Conservation (phyloP, 2,329 filamentous ascomycete species). For the Fusarium haematococcum region DNA sequence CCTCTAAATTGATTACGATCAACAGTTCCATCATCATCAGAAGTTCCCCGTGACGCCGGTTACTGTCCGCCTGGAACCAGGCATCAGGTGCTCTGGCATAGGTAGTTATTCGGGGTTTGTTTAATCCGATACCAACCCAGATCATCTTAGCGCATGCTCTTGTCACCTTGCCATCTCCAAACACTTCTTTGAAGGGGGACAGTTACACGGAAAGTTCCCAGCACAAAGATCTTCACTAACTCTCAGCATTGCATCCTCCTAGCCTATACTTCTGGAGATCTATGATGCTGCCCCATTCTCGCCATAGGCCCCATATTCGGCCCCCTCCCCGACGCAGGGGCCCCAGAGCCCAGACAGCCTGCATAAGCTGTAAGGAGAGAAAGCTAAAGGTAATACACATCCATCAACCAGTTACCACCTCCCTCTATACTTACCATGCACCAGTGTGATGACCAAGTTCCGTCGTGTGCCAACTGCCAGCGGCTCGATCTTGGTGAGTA, state of each 20-base stretch:
- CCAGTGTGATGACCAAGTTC: conserved; percentile 20
- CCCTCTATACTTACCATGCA: neutral
- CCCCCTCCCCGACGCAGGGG: neutral
- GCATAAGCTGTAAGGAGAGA: conserved; percentile 16
- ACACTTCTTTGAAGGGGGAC: neutral
- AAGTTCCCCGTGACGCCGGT: neutral
- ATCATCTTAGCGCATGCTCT: neutral
- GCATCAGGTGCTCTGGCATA: neutral
- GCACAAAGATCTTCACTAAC: too few relatives aligned
- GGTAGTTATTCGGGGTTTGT: neutral
- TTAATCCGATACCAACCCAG: neutral
- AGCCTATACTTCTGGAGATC: neutral
- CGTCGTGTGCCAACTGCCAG: conserved; percentile 11
- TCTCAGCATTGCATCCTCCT: neutral
- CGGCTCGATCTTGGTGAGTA: neutral
- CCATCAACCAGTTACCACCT: neutral
- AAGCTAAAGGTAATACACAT: conserved; percentile 4
- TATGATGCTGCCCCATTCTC: neutral
- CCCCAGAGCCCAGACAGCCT: neutral
- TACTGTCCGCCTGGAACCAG: neutral
- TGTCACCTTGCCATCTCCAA: neutral
- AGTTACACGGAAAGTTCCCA: neutral
- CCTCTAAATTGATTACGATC: neutral
- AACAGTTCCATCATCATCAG: neutral
- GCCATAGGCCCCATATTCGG: neutral